Percentiles rank a stretch among this genome's conserved stretches.
These are phyloP conservation scores for Tulasnella sp. DNA, from an alignment of 768 basidiomycete genomes.

Conservation along the genomic window DNA sequence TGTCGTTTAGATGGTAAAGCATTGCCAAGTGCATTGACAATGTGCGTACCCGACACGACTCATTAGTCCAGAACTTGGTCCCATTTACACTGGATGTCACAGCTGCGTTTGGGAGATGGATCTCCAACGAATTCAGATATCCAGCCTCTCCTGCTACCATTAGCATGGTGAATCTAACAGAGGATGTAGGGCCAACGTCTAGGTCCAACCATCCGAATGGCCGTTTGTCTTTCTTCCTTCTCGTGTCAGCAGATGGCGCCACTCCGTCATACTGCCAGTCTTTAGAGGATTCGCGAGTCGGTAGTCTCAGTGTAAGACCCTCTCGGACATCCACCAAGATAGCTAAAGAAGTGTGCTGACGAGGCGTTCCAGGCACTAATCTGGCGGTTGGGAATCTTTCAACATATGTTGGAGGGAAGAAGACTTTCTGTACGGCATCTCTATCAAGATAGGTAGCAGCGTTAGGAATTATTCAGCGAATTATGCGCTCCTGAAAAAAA, in stretches of 20 bases:
- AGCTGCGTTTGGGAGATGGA: conserved; percentile 68
- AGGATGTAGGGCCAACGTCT: conserved; percentile 66
- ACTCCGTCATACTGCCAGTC: conserved; percentile 88
- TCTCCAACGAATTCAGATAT: conserved; percentile 67
- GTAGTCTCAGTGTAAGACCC: conserved; percentile 67
- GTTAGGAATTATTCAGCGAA: neutral
- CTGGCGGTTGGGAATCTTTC: conserved; percentile 43
- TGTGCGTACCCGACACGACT: conserved; percentile 56
- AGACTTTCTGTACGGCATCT: conserved; percentile 61
- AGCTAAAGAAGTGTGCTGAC: conserved; percentile 73
- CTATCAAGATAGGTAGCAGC: conserved; percentile 29
- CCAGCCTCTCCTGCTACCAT: conserved; percentile 64
- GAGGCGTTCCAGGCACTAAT: conserved; percentile 48
- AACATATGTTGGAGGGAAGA: conserved; percentile 74
- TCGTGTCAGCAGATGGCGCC: conserved; percentile 18
- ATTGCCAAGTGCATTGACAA: conserved; percentile 19
- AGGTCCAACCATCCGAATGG: conserved; percentile 55
- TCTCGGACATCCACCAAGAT: conserved; percentile 73
- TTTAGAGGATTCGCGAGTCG: conserved; percentile 89
- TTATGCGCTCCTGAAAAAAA: neutral
- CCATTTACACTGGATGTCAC: conserved; percentile 84
- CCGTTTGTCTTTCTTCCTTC: conserved; percentile 45
- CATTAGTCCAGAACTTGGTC: conserved; percentile 61
- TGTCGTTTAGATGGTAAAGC: neutral
- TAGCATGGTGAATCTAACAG: conserved; percentile 73